These are phyloP conservation scores for Dalbergia cultrata DNA, from an alignment of 306 rosid genomes.

Conservation along the genomic window DNA sequence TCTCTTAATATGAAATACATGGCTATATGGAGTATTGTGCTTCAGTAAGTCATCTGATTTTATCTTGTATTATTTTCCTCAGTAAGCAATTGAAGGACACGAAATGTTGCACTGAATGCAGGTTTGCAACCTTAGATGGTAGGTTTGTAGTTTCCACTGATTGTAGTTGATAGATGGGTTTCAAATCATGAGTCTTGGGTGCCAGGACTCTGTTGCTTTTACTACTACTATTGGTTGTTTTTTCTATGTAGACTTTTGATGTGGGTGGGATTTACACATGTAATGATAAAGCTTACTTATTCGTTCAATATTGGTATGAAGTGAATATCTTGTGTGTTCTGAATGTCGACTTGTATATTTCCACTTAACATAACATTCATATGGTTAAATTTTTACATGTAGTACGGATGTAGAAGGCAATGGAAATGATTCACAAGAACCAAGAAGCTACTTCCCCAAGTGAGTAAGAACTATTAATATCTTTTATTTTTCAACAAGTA, in stretches of 20 bases:
- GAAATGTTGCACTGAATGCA: slow-evolving; percentile 30
- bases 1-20: slow-evolving; percentile 69
- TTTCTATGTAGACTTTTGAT: slow-evolving; percentile 17
- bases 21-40: slow-evolving; percentile 63
- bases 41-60: slow-evolving; percentile 61
- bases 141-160: slow-evolving; percentile 17
- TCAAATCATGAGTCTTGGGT: slow-evolving; percentile 26
- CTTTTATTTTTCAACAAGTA: slow-evolving; percentile 25
- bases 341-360: slow-evolving; percentile 30
- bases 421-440: slow-evolving; percentile 55
- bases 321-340: slow-evolving; percentile 31
- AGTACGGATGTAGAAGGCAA: slow-evolving; percentile 57
- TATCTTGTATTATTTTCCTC: not conserved
- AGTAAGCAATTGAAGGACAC: slow-evolving; percentile 21
- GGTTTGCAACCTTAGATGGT: slow-evolving; percentile 10
- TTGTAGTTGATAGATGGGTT: slow-evolving; percentile 32
- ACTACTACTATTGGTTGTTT: not conserved
- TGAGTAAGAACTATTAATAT: slow-evolving; percentile 59
- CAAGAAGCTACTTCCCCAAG: slow-evolving; percentile 76
- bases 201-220: slow-evolving; percentile 15
- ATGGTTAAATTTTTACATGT: slow-evolving; percentile 34
- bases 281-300: not conserved
- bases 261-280: not conserved
- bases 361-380: slow-evolving; percentile 23
- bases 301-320: slow-evolving; percentile 32